Percentiles rank a stretch among this genome's conserved stretches.
Conservation (phyloP, 2,329 filamentous ascomycete genomes). For the Pyricularia sp. region DNA sequence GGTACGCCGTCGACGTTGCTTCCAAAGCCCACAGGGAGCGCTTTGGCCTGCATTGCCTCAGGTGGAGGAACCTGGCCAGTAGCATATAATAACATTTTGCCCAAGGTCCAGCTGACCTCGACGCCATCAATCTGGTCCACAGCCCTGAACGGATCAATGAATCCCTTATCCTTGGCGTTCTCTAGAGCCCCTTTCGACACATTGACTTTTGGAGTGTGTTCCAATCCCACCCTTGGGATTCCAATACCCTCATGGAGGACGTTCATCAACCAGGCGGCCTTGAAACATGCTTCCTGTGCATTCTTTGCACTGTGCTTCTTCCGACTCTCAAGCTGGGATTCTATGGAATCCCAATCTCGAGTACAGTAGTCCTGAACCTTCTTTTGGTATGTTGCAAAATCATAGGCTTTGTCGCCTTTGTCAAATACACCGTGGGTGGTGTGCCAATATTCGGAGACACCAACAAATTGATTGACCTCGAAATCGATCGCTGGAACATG, state of each 20-base stretch:
- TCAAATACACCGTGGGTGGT: conserved; percentile 91
- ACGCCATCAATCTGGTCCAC: conserved; percentile 84
- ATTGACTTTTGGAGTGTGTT: conserved; percentile 48
- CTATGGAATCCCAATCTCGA: conserved; percentile 67
- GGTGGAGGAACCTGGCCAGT: conserved; percentile 69
- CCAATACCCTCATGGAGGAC: conserved; percentile 93
- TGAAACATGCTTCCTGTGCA: conserved; percentile 87
- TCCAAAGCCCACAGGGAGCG: conserved; percentile 79
- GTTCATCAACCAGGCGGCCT: conserved; percentile 95
- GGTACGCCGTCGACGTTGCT: conserved; percentile 61
- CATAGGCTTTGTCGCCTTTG: conserved; percentile 69
- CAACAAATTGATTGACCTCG: conserved; percentile 92
- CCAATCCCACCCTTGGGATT: conserved; percentile 71
- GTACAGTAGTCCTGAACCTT: conserved; percentile 77
- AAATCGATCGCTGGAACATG: conserved; percentile 95
- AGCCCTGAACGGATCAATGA: conserved; percentile 76
- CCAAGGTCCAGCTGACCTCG: conserved; percentile 94
- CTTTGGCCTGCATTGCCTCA: conserved; percentile 29
- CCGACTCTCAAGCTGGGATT: conserved; percentile 46
- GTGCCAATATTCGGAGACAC: conserved; percentile 98
- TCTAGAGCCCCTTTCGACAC: conserved; percentile 58
- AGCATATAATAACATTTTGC: conserved; percentile 92
- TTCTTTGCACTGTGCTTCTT: conserved; percentile 68
- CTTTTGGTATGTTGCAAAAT: conserved; percentile 78
- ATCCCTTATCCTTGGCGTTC: conserved; percentile 59